phyloP scores from a whole-genome alignment of 2,329 filamentous ascomycete genomes.

The Penicillium corylophilum region DNA sequence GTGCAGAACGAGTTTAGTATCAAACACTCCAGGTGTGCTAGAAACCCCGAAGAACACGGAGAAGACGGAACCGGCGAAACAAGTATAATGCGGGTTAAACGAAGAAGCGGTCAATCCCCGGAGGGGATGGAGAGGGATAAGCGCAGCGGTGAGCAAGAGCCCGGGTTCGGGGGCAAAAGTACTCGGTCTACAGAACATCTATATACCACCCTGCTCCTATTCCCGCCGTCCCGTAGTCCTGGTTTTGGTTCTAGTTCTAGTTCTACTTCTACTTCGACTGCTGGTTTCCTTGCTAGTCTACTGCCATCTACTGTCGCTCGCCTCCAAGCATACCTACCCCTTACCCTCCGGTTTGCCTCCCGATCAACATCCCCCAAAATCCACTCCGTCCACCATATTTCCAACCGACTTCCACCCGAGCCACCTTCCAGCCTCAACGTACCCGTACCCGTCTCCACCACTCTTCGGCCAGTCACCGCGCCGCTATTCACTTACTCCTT shows the following conservation, averaged over 20 bases:
- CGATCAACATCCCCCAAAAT: background rate
- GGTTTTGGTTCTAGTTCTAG: no score
- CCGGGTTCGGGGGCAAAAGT: background rate
- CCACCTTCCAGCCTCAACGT: background rate
- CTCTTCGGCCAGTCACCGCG: constrained; percentile 21
- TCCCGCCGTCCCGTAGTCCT: no score
- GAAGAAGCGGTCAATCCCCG: background rate
- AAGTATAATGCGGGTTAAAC: background rate
- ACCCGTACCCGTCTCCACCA: constrained; percentile 18
- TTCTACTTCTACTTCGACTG: no score
- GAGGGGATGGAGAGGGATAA: no score
- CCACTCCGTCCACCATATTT: background rate
- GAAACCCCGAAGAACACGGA: no score
- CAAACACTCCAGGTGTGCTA: background rate
- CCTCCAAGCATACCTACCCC: background rate
- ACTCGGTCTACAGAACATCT: background rate
- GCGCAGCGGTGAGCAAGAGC: background rate
- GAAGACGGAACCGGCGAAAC: background rate
- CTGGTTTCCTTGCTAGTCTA: no score
- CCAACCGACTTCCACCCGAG: background rate
- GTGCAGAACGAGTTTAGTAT: background rate
- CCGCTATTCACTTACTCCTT: constrained; percentile 11
- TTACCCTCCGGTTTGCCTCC: background rate
- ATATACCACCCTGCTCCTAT: no score
- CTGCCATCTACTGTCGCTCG: no score